Evolutionary conservation across 257 asterid species (phyloP), one percentile per base, ranked within the genome.

Genomic region (Linaria vulgaris): DNA sequence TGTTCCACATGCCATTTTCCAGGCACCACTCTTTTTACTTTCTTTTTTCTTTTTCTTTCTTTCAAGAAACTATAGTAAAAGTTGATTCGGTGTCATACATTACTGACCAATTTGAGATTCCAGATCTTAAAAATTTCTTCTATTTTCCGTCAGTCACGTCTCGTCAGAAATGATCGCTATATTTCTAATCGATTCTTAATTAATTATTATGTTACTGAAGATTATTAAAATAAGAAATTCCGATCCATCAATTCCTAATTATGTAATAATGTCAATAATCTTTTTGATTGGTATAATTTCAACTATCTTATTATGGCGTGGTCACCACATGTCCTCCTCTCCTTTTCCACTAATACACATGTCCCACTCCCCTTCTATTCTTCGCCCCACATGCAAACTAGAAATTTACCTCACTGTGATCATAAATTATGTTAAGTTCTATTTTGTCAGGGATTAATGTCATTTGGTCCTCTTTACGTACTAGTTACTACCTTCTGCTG

Each of bases 341-440:
- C 39, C 62, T 34, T 59, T 27, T 57, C 72, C 72, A 70, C 70
- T 61, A 43, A 52, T 66, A 56, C 80, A 71, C 76, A 61, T 70
- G 80, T 70, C 80, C 23, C 62, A 34, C 70, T 56, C 49, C 23
- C 62, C 45, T 75, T 56, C 49, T 14, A 31, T 61, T 56, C 34
- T 52, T 63, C 70, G 30, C 47, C 39, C 69, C 76, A 71, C 80
- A 67, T 67, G 77, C 74, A 61, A 61, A 56, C 31, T 66, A 65
- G 58, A 12, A 47, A 12, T n/a, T 13, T 49, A 21, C 14, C 30
- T 6, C 25, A 54, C 25, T 12, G 8, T 54, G 10, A 25, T 24
- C 37, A 24, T 24, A 24, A 43, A 1, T 43, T 9, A 43, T 12
- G 48, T 15, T n/a, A 43, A 43, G 48, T 9, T 12, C 4, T 43